phyloP scores from a whole-genome alignment of 345 rosid species.

The Dipteronia sinensis region DNA sequence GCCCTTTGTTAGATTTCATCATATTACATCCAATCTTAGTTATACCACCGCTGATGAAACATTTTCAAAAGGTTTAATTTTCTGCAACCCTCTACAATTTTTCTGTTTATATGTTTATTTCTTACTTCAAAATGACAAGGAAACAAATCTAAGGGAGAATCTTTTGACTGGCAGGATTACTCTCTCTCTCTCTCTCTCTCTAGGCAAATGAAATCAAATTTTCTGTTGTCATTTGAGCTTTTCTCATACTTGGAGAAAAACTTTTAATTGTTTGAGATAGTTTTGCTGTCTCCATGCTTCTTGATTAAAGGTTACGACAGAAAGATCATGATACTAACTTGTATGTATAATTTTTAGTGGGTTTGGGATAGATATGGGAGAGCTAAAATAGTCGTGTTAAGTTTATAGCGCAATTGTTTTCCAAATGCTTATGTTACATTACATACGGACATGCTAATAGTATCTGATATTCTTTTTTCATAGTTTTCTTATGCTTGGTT shows the following conservation, averaged over 20 bases:
- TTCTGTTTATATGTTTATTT: conserved; percentile 8
- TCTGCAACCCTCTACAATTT: background rate
- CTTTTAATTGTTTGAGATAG: conserved; percentile 4
- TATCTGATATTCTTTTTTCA: background rate
- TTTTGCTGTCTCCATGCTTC: background rate
- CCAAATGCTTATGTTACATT: background rate
- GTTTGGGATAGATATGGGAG: background rate
- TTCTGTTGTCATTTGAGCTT: background rate
- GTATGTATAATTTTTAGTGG: background rate
- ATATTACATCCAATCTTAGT: background rate
- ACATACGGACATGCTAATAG: background rate
- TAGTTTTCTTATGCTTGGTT: conserved; percentile 7
- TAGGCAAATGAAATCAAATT: background rate
- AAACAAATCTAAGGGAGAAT: background rate
- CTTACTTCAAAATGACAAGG: background rate
- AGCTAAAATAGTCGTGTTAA: background rate
- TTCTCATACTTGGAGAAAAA: conserved; percentile 10
- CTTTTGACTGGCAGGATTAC: background rate
- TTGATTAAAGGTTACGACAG: background rate
- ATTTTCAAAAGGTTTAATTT: conserved; percentile 15
- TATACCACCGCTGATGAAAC: background rate
- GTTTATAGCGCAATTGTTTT: background rate
- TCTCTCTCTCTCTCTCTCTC: too few species aligned
- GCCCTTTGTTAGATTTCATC: conserved; percentile 14
- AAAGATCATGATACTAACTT: background rate